Conservation (phyloP, 192 early-diverging fungal genomes). For the Coemansia sp. region DNA sequence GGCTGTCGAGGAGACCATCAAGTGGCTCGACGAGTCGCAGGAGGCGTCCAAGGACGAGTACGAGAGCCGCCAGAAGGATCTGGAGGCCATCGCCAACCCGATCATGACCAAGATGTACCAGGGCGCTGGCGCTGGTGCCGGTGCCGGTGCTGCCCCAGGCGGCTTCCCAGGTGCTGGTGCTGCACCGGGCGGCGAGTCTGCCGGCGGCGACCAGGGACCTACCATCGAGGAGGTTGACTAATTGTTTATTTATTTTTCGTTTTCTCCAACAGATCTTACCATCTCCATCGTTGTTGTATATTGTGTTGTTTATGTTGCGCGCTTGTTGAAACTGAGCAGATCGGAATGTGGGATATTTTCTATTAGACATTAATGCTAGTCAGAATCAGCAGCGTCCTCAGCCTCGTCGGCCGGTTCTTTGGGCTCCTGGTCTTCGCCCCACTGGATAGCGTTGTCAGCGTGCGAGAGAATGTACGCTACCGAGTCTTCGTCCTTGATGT, state of each 20-base stretch:
- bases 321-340: no score
- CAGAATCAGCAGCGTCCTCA: slow-evolving; percentile 11
- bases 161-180: slow-evolving; percentile 62
- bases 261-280: not conserved
- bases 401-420: slow-evolving; percentile 65
- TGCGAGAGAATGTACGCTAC: slow-evolving; percentile 81
- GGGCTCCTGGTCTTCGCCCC: slow-evolving; percentile 96
- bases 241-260: slow-evolving; percentile 12
- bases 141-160: slow-evolving; percentile 33
- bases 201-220: slow-evolving; percentile 57
- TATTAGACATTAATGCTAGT: no score
- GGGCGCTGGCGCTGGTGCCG: slow-evolving; percentile 69
- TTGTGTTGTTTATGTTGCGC: no score
- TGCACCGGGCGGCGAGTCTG: slow-evolving; percentile 61
- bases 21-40: slow-evolving; percentile 91
- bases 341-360: no score
- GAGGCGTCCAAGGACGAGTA: slow-evolving; percentile 99
- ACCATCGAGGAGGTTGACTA: slow-evolving; percentile 79
- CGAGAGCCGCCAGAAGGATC: slow-evolving; percentile 90
- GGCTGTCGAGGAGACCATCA: slow-evolving; percentile 88
- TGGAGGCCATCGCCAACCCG: slow-evolving; percentile 92
- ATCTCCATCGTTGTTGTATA: no score
- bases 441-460: slow-evolving; percentile 95
- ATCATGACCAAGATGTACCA: slow-evolving; percentile 97
- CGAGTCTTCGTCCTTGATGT: slow-evolving; percentile 93